A percentile compares a stretch with the other conserved stretches of the same genome.
Conservation (phyloP, 2,329 filamentous ascomycete genomes). For the Cladorrhinum sp. region DNA sequence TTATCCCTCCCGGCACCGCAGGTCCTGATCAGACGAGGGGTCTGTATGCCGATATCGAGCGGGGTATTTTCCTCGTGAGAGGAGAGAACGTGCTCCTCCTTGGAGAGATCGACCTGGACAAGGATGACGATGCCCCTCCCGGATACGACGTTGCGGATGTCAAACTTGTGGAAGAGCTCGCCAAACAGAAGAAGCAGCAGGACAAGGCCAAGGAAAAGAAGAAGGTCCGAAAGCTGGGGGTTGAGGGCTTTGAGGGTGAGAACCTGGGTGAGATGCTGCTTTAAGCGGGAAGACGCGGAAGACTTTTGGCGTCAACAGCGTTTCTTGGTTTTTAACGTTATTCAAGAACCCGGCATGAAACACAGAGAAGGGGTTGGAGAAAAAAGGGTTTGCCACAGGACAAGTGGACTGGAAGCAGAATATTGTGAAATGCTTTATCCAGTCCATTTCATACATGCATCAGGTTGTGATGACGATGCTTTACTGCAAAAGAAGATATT, state of each 20-base stretch:
- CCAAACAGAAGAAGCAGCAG: conserved; percentile 65
- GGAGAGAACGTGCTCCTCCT: conserved; percentile 96
- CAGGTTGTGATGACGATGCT: neutral
- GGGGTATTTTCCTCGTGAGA: conserved; percentile 86
- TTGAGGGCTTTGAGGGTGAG: conserved; percentile 85
- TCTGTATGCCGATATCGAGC: conserved; percentile 78
- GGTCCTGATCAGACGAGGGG: conserved; percentile 38
- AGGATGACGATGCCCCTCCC: conserved; percentile 79
- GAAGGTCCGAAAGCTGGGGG: conserved; percentile 66
- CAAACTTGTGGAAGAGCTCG: conserved; percentile 62
- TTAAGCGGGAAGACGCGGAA: conserved; percentile 39
- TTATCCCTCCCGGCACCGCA: conserved; percentile 52
- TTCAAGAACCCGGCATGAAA: neutral
- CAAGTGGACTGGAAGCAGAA: conserved; percentile 46
- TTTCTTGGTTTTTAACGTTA: neutral
- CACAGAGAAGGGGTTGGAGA: no score
- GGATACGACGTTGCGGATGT: conserved; percentile 54
- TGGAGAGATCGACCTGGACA: conserved; percentile 95
- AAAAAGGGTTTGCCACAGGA: neutral
- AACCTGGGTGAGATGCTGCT: conserved; percentile 72
- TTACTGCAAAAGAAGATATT: neutral
- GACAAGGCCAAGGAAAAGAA: conserved; percentile 73
- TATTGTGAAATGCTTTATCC: conserved; percentile 60
- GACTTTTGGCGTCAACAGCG: neutral
- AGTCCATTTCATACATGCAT: conserved; percentile 7